Evolutionary conservation across 495 filamentous ascomycete genomes (phyloP), one percentile per base, ranked within the genome.

Genomic region (Amorphotheca resinae): DNA sequence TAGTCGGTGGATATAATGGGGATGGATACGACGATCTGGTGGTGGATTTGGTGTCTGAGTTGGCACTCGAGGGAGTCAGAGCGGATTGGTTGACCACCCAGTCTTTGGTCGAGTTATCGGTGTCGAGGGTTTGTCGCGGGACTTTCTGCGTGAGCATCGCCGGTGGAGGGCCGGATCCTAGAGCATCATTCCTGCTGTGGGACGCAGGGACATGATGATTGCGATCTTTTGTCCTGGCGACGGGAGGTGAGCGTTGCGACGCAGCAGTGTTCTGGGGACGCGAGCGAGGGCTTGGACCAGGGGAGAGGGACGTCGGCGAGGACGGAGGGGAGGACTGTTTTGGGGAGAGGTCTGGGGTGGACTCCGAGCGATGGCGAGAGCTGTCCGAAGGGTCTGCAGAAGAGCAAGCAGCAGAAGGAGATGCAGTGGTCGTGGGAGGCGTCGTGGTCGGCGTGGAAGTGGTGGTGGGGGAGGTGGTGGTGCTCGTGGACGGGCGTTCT

Each of bases 71-170:
- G 14, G 38, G 35, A 26, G 38, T 33, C 33, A 25, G 38, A 4
- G 40, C 39, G 1, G 46, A 42, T 28, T 51, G 54, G 16, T 56
- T 42, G 6, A 50, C 47, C 16, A 52, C 50, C 54, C 54, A 56
- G 50, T 56, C 23, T 41, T 32, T n/a, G 22, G 42, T 44, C 14
- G 34, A 17, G 1, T 38, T 33, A 28, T 45, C 37, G 18, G 44
- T 18, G 25, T 28, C 11, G 5, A 28, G 11, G 11, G 25, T 11
- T 11, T 28, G 25, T 22, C 38, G 36, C 26, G 30, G 44, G 20
- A 60, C 57, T 39, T 63, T 59, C 40, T 63, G 64, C 8, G 66
- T 69, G 40, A 60, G 63, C 41, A 68, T 56, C 1, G 66, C 58
- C 14, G 63, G 66, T 15, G 67, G 67, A 16, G 67, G 67, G 14